A percentile compares a stretch with the other conserved stretches of the same genome.
These are phyloP conservation scores for Salix viminalis DNA, from an alignment of 345 rosid genomes.

Conservation along the genomic window DNA sequence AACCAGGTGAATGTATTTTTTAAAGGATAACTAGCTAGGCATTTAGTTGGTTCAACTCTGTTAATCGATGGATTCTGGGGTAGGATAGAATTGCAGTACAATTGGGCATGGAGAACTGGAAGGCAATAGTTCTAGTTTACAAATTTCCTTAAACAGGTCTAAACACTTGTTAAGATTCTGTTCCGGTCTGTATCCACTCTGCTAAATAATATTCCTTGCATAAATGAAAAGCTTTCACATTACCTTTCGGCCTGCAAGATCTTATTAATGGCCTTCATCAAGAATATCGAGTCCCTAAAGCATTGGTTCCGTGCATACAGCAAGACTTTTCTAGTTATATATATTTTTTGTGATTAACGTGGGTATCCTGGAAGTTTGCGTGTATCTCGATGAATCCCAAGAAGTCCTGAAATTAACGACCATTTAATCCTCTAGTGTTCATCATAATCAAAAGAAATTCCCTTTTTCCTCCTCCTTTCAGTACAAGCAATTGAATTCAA, in stretches of 20 bases:
- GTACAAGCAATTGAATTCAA: not conserved
- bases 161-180: slow-evolving; percentile 5
- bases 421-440: no score
- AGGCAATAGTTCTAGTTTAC: not conserved
- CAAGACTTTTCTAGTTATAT: not conserved
- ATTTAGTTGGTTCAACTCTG: not conserved
- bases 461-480: not conserved
- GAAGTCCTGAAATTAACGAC: no score
- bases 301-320: not conserved
- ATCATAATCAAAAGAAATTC: not conserved
- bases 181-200: not conserved
- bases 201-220: slow-evolving; percentile 12
- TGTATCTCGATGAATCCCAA: no score
- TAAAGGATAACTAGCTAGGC: not conserved
- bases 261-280: not conserved
- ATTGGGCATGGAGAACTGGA: not conserved
- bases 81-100: not conserved
- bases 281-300: not conserved
- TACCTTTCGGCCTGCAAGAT: not conserved
- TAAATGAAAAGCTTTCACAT: not conserved
- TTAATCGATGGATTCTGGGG: not conserved
- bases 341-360: no score
- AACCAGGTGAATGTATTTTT: not conserved
- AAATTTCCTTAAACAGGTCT: not conserved
- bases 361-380: no score